Conservation (phyloP, 2,329 filamentous ascomycete genomes). For the Lasiodiplodia theobromae region DNA sequence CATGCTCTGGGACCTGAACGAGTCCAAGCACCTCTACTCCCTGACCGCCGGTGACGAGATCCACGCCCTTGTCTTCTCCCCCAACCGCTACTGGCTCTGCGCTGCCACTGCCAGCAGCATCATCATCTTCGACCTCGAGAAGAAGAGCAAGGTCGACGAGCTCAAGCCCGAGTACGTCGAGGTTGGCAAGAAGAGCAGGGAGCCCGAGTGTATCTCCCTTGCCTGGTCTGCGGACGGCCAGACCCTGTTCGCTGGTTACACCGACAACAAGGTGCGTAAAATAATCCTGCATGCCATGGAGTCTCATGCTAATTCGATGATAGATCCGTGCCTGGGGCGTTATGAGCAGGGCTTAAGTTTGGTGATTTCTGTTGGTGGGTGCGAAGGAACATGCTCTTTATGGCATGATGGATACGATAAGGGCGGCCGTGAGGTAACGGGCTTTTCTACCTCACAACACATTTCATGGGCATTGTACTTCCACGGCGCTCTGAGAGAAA, state of each 20-base stretch:
- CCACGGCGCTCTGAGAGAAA: constrained; percentile 51
- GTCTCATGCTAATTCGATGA: neutral
- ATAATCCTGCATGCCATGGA: neutral
- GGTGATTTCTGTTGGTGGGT: constrained; percentile 34
- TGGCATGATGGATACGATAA: constrained; percentile 30
- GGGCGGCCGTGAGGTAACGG: constrained; percentile 30
- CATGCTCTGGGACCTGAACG: constrained; percentile 99
- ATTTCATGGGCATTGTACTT: constrained; percentile 41
- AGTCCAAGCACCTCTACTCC: constrained; percentile 99
- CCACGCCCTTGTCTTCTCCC: constrained; percentile 99
- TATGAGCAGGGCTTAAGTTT: constrained; percentile 50
- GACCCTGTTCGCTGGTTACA: constrained; percentile 99
- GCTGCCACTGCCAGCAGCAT: constrained; percentile 96
- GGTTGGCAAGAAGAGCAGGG: constrained; percentile 98
- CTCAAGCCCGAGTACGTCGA: constrained; percentile 97
- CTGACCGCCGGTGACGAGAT: constrained; percentile 99
- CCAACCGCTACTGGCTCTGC: constrained; percentile 99
- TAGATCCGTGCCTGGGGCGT: constrained; percentile 51
- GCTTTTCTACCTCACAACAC: constrained; percentile 29
- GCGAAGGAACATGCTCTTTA: constrained; percentile 26
- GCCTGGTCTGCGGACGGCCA: constrained; percentile 98
- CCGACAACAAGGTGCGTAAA: constrained; percentile 78
- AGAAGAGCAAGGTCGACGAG: constrained; percentile 99
- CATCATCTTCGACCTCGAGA: constrained; percentile 99
- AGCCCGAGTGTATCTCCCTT: constrained; percentile 96